A percentile compares a stretch with the other conserved stretches of the same genome.
Conservation (phyloP, 2,329 filamentous ascomycete genomes). For the Trichoderma oligosporum region DNA sequence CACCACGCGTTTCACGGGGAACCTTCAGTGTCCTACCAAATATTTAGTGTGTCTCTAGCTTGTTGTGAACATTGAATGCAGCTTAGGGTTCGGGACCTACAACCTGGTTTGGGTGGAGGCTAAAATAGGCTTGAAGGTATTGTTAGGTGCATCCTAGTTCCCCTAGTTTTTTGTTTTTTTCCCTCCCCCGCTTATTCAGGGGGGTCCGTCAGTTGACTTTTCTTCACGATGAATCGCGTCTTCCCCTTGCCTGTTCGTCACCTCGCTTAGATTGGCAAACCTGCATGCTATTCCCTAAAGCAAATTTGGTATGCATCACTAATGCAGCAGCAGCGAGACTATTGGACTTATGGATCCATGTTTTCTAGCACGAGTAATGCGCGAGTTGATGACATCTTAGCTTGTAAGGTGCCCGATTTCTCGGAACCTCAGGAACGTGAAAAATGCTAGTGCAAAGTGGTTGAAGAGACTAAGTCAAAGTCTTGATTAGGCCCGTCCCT, state of each 20-base stretch:
- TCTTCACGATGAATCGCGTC: background rate
- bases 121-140: background rate
- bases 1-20: constrained; percentile 10
- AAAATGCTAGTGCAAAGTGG: background rate
- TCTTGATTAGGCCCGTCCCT: constrained; percentile 4
- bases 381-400: background rate
- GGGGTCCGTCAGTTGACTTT: background rate
- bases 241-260: background rate
- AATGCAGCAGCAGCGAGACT: constrained; percentile 1
- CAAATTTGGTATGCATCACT: background rate
- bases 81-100: background rate
- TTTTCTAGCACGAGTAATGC: background rate
- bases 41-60: background rate
- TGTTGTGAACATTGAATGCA: background rate
- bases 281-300: background rate
- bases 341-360: background rate
- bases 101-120: background rate
- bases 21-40: background rate
- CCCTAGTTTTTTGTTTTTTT: background rate
- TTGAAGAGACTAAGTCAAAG: background rate
- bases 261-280: background rate
- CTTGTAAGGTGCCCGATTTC: background rate
- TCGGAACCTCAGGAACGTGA: background rate
- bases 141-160: background rate
- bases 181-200: background rate